Conservation (phyloP, 2,329 filamentous ascomycete species). For the Calonectria henricotiae region DNA sequence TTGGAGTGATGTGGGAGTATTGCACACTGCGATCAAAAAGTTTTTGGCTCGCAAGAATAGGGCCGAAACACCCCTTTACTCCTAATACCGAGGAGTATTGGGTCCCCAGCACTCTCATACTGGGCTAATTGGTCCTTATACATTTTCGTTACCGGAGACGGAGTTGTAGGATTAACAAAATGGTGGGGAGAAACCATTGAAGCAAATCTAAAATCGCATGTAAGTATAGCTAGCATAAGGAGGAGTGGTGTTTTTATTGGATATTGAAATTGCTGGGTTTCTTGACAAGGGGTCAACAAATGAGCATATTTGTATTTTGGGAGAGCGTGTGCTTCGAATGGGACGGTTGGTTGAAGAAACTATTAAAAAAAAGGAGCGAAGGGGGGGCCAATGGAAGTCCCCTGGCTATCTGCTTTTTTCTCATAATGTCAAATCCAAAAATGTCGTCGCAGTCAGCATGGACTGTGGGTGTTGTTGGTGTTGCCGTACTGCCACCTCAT, state of each 20-base stretch:
- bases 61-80: neutral
- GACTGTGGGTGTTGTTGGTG: slow-evolving; percentile 24
- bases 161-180: slow-evolving; percentile 28
- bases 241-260: slow-evolving; percentile 33
- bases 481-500: slow-evolving; percentile 14
- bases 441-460: slow-evolving; percentile 21
- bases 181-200: slow-evolving; percentile 13
- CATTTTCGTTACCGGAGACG: slow-evolving; percentile 10
- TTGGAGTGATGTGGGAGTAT: slow-evolving; percentile 2
- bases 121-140: neutral
- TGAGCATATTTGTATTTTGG: slow-evolving; percentile 24
- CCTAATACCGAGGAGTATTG: neutral
- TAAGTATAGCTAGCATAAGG: slow-evolving; percentile 25
- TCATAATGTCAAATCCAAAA: slow-evolving; percentile 38
- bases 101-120: neutral
- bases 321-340: slow-evolving; percentile 13
- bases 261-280: slow-evolving; percentile 32
- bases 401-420: slow-evolving; percentile 25
- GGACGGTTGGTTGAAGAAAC: slow-evolving; percentile 25
- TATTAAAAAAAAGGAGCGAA: slow-evolving; percentile 32
- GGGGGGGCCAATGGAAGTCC: slow-evolving; percentile 9
- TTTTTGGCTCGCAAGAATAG: slow-evolving; percentile 24
- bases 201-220: slow-evolving; percentile 22
- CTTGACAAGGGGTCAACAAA: slow-evolving; percentile 19
- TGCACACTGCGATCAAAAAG: slow-evolving; percentile 7